Evolutionary conservation across 2,329 filamentous ascomycete genomes (phyloP), one percentile per base, ranked within the genome.

Genomic region (Xylariales sp.): DNA sequence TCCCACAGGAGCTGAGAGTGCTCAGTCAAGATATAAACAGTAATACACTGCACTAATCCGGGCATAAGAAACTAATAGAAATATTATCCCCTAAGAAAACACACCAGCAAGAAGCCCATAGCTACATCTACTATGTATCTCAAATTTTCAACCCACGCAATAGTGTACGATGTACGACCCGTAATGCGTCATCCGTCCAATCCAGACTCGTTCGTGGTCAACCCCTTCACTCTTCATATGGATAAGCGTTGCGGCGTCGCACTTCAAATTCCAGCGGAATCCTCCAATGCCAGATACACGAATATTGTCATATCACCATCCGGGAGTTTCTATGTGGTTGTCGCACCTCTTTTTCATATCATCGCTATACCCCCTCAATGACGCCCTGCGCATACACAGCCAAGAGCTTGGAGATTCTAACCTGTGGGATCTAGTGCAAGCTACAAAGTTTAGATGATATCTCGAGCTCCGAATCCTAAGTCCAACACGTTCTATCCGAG

Each of bases 81-180:
- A 53, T 48, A 39, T 14, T 23, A 32, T 52, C 45, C 16, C 18
- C 28, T 6, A 53, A 28, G 1, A 58, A 23, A 16, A 48, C 32
- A 54, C 10, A 1, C 9, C 14, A 55, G 5, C 28, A n/a, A 16
- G 34, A 60, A 41, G 12, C n/a, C 6, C 5, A 12, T 9, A 49
- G 10, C 16, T 34, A 28, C 18, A 49, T 2, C 50, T 34, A 62
- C 30, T 16, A 82, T 80, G 2, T 73, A 64, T 48, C 62, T 69
- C 32, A 52, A 65, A 14, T 65, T 69, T 18, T 23, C 63, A 50
- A 65, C 45, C 16, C 66, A 69, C 16, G 45, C 28, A 23, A 49
- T 63, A 16, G 34, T 28, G n/a, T 69, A 62, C 18, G 66, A 69
- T 23, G 48, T 56, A 9, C 58, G 66, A 12, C 66, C 62, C 2